phyloP scores from a whole-genome alignment of 225 moss, liverwort and hornwort species.

The Physcomitrellopsis africana region DNA sequence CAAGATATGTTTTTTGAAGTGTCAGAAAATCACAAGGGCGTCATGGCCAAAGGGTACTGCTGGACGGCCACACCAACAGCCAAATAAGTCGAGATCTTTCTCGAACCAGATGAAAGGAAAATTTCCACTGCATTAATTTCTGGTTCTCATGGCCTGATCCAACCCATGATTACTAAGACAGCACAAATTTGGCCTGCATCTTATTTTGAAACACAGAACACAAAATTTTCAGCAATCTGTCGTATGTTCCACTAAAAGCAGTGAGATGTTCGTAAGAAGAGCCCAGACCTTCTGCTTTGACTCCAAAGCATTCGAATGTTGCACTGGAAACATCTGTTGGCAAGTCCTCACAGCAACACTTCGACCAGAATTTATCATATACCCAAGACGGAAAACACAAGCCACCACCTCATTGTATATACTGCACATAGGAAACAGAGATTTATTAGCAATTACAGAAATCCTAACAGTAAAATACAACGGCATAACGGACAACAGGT shows the following conservation, averaged over 20 bases:
- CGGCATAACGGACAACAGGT: no score
- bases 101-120: no score
- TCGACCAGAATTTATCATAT: constrained; percentile 68
- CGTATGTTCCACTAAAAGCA: not conserved
- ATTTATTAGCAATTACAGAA: not conserved
- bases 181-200: not conserved
- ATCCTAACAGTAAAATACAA: no score
- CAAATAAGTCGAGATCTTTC: no score
- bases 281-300: constrained; percentile 37
- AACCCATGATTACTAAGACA: constrained; percentile 1
- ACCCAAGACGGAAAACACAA: constrained; percentile 63
- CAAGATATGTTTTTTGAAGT: no score
- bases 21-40: no score
- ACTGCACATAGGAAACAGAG: constrained; percentile 41
- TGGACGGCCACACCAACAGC: no score
- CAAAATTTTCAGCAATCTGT: constrained; percentile 7
- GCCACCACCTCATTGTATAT: constrained; percentile 86
- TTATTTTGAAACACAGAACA: not conserved
- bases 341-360: constrained; percentile 62
- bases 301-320: constrained; percentile 34
- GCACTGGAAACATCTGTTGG: constrained; percentile 62
- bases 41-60: no score
- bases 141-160: not conserved
- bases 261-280: not conserved
- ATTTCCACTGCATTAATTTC: no score